Conservation (phyloP, 1,284 basidiomycete species). For the Austroboletus olivaceoglutinosus region DNA sequence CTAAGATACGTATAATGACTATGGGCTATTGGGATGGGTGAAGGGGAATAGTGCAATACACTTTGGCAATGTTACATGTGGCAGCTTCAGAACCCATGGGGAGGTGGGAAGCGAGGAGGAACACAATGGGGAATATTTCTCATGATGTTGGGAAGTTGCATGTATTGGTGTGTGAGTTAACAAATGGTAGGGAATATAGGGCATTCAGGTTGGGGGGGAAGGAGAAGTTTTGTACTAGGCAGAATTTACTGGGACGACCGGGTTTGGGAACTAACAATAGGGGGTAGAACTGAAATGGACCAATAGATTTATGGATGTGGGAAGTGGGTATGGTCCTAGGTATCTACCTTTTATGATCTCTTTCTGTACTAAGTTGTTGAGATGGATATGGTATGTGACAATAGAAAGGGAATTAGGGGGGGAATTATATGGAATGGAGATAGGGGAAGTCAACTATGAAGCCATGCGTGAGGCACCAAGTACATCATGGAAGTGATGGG, state of each 20-base stretch:
- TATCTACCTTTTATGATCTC: too few species aligned
- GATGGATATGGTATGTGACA: too few species aligned
- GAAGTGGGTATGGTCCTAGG: too few species aligned
- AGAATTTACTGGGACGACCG: not conserved
- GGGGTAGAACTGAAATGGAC: not conserved
- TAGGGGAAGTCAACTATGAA: too few species aligned
- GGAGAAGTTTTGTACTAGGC: constrained; percentile 1
- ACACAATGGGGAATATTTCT: constrained; percentile 6
- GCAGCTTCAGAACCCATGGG: not conserved
- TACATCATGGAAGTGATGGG: too few species aligned
- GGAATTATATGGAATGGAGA: too few species aligned
- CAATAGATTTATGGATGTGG: too few species aligned
- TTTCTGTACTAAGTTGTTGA: too few species aligned
- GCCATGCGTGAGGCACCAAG: too few species aligned
- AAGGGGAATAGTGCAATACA: not conserved
- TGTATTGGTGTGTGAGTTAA: not conserved
- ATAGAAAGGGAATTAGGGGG: too few species aligned
- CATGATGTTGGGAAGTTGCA: not conserved
- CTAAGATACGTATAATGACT: not conserved
- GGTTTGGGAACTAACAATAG: constrained; percentile 5
- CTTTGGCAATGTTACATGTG: not conserved
- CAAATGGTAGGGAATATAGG: not conserved
- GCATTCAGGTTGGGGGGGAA: not conserved
- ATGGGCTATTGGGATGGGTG: constrained; percentile 1
- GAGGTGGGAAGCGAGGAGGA: not conserved